A percentile compares a stretch with the other conserved stretches of the same genome.
phyloP scores from a whole-genome alignment of 805 yeast genomes.

The Starmerella vitae region DNA sequence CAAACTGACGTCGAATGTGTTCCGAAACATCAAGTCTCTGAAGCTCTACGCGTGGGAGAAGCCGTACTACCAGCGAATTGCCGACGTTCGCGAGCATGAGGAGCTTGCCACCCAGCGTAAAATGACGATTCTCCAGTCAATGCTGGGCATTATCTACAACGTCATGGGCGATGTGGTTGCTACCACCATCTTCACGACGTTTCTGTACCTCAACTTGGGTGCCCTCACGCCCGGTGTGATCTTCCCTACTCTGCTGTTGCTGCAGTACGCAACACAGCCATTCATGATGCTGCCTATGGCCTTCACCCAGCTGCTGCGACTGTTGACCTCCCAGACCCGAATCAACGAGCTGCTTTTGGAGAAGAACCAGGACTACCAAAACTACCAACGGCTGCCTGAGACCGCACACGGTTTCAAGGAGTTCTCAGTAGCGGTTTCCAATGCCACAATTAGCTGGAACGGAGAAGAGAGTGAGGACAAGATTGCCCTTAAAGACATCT shows the following conservation, averaged over 20 bases:
- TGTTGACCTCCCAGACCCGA: conserved; percentile 46
- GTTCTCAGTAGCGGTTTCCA: conserved; percentile 30
- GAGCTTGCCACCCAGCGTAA: conserved; percentile 59
- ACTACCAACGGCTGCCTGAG: conserved; percentile 36
- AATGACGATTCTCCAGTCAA: conserved; percentile 45
- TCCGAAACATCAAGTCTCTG: conserved; percentile 78
- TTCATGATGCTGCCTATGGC: conserved; percentile 82
- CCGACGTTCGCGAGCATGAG: conserved; percentile 63
- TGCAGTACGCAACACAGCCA: conserved; percentile 73
- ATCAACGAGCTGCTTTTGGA: conserved; percentile 57
- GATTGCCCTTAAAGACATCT: conserved; percentile 32
- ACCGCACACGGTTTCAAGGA: conserved; percentile 54
- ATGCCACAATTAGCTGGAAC: conserved; percentile 39
- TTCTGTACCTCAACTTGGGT: conserved; percentile 43
- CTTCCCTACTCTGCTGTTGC: conserved; percentile 43
- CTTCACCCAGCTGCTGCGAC: conserved; percentile 68
- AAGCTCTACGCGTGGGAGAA: conserved; percentile 93
- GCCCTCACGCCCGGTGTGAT: conserved; percentile 81
- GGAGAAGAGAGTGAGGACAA: conserved; percentile 33
- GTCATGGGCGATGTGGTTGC: conserved; percentile 75
- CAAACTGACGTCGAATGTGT: conserved; percentile 68
- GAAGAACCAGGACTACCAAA: conserved; percentile 61
- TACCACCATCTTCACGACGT: conserved; percentile 77
- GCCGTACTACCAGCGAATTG: conserved; percentile 64
- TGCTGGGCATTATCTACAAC: conserved; percentile 34